Base-by-base conservation (phyloP, 2,329 filamentous ascomycete genomes). In the Diaporthe humulicola region DNA sequence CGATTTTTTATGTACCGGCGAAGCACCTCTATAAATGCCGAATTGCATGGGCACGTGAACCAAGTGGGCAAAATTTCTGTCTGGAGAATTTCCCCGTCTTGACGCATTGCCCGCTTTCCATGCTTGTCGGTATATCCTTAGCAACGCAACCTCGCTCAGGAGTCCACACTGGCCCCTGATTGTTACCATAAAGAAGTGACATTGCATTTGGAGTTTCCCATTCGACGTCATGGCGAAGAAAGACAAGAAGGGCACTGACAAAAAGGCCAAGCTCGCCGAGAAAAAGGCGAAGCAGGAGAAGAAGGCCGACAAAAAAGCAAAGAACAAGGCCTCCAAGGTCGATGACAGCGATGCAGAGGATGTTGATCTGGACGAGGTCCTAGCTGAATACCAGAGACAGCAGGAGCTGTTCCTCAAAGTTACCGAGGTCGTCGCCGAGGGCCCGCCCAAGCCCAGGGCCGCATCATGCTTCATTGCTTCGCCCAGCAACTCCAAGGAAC, bases 401-500 rank as follows among this genome's bases (percentile, higher is more conserved):
- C 97, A 99, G 86, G 96, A 98, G 81, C 94, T 94, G 81, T 98
- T 98, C 81, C 90, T 97, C 80, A 98, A 98, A 85, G 91, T 99
- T 80, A 98, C 96, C 6, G 97, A 99, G 86, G 89, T 90, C 3
- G 87, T 93, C 33, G 90, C 89, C 57, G 90, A 91, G 33, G 90
- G 87, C 3, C 94, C 96, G 25, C 97, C 97, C 1, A 91, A 91
- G 71, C 90, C 95, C 30, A 91, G 97, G 70, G 91, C 94, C 30
- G 96, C 95, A 9, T 91, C 95, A 10, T 95, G 94, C 0, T 86
- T 99, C 75, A 89, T 98, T 78, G 95, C 95, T 28, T 96, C 94
- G 52, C 97, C 97, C 1, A 91, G 93, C 42, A 96, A 97, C 84
- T 91, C 90, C 79, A 97, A 97, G 84, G 95, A 97, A 82, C 86